phyloP scores from a whole-genome alignment of 768 basidiomycete species.

The Rhodotorula kratochvilovae region DNA sequence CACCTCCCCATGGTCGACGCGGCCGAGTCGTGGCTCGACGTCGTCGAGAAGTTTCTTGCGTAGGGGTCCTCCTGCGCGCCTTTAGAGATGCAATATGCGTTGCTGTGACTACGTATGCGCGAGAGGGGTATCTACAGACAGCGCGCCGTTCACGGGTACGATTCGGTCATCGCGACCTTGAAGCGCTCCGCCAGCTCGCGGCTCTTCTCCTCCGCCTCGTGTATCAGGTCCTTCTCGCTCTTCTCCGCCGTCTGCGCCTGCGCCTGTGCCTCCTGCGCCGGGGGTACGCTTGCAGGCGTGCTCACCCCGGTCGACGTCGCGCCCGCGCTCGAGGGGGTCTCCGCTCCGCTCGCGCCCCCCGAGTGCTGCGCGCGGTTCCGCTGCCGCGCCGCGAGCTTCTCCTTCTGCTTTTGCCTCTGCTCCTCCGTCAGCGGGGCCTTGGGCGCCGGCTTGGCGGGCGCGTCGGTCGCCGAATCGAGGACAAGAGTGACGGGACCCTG shows the following conservation, averaged over 20 bases:
- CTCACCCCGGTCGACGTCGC: too few relatives aligned
- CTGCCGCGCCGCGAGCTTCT: conserved; percentile 9
- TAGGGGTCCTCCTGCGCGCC: background rate
- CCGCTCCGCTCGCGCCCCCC: conserved; percentile 46
- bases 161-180: conserved; percentile 15
- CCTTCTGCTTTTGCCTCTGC: conserved; percentile 25
- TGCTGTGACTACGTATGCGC: too few relatives aligned
- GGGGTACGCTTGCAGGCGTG: background rate
- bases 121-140: too few relatives aligned
- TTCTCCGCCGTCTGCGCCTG: background rate
- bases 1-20: conserved; percentile 47
- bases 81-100: background rate
- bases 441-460: background rate
- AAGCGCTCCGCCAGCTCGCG: conserved; percentile 23
- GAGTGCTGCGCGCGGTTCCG: background rate
- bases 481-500: conserved; percentile 42
- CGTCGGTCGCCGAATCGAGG: conserved; percentile 35
- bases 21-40: conserved; percentile 31
- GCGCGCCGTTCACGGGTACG: background rate
- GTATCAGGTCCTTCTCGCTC: background rate
- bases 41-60: conserved; percentile 32
- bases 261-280: too few relatives aligned
- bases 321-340: background rate
- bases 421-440: conserved; percentile 4
- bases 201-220: conserved; percentile 4